phyloP scores from a whole-genome alignment of 208 protist species.

The Spongospora subterranea region DNA sequence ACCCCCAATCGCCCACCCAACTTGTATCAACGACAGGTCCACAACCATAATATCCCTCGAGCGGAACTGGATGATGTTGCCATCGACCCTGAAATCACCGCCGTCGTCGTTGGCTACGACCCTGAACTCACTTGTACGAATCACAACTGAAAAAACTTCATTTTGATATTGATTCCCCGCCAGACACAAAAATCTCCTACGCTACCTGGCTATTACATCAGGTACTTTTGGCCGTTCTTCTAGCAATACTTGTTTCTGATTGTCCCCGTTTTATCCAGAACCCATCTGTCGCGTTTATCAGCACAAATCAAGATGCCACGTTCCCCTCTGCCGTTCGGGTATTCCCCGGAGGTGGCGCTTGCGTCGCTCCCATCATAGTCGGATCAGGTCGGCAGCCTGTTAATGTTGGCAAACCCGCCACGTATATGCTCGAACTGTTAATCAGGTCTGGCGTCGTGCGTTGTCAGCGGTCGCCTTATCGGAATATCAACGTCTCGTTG shows the following conservation, averaged over 20 bases:
- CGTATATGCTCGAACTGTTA: slow-evolving; percentile 23
- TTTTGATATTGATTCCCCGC: no score
- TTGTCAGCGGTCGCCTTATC: no score
- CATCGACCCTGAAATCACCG: neutral
- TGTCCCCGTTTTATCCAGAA: neutral
- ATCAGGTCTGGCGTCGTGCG: neutral
- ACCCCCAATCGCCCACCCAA: neutral
- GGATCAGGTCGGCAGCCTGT: neutral
- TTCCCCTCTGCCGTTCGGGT: neutral
- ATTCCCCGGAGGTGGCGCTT: neutral
- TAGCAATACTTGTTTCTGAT: neutral
- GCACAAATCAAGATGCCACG: slow-evolving; percentile 13
- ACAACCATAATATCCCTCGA: neutral
- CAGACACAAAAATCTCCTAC: neutral
- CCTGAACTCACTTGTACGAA: neutral
- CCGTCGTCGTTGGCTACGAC: slow-evolving; percentile 38
- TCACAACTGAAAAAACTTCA: neutral
- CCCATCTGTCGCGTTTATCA: slow-evolving; percentile 23
- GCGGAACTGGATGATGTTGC: neutral
- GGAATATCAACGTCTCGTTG: neutral
- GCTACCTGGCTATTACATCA: neutral
- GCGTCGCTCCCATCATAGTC: neutral
- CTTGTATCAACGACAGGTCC: neutral
- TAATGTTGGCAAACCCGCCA: neutral
- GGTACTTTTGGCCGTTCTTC: neutral